These are phyloP conservation scores for Euphorbia neoarborescens DNA, from an alignment of 441 rosid genomes.

Conservation along the genomic window DNA sequence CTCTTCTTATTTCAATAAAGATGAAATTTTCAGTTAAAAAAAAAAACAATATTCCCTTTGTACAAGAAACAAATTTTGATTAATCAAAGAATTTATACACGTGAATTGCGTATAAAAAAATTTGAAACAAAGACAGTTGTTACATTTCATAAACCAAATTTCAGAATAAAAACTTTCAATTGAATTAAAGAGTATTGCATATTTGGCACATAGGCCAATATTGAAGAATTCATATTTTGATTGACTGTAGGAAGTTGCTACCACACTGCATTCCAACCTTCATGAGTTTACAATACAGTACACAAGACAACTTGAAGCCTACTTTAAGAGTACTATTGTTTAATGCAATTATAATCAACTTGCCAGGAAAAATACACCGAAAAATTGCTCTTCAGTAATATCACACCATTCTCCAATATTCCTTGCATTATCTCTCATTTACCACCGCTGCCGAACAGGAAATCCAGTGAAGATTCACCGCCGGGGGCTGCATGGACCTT, in stretches of 20 bases:
- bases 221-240: background rate
- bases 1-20: too few species aligned
- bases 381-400: constrained; percentile 4
- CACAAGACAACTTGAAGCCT: constrained; percentile 13
- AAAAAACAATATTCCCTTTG: too few species aligned
- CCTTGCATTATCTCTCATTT: constrained; percentile 23
- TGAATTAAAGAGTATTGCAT: background rate
- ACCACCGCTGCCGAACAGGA: constrained; percentile 33
- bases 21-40: too few species aligned
- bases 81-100: too few species aligned
- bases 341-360: background rate
- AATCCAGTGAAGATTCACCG: constrained; percentile 51
- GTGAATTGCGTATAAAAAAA: too few species aligned
- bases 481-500: constrained; percentile 59
- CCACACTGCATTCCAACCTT: constrained; percentile 3
- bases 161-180: too few species aligned
- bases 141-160: too few species aligned
- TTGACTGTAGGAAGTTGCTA: background rate
- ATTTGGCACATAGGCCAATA: background rate
- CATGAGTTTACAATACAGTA: background rate
- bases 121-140: too few species aligned
- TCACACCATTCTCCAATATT: constrained; percentile 2
- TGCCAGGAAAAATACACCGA: background rate
- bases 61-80: too few species aligned
- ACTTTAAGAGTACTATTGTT: background rate